Conservation (phyloP, 495 filamentous ascomycete species). For the Aspergillus sclerotiicarbonarius region DNA sequence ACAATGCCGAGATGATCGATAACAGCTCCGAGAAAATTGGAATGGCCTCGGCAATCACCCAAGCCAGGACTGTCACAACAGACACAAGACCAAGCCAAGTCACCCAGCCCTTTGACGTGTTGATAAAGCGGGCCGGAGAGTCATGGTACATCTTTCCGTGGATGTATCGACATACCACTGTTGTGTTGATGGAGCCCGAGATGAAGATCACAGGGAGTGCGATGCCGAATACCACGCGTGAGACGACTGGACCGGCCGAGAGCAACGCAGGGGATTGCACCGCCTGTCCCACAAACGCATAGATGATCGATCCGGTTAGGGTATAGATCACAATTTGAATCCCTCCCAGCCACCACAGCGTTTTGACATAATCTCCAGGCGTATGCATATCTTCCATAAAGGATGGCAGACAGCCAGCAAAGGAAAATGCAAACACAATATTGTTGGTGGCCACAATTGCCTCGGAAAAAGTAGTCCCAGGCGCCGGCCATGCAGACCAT, state of each 20-base stretch:
- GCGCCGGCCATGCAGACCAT: conserved; percentile 38
- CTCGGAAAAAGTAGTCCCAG: conserved; percentile 30
- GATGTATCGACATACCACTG: conserved; percentile 59
- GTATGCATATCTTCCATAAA: conserved; percentile 76
- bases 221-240: conserved; percentile 68
- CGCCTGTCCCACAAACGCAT: conserved; percentile 60
- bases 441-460: conserved; percentile 63
- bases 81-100: conserved; percentile 56
- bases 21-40: conserved; percentile 65
- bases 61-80: conserved; percentile 57
- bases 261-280: conserved; percentile 66
- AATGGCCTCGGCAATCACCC: conserved; percentile 65
- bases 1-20: conserved; percentile 57
- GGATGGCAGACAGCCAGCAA: conserved; percentile 65
- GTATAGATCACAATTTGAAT: conserved; percentile 66
- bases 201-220: conserved; percentile 72
- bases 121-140: conserved; percentile 53
- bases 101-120: conserved; percentile 52
- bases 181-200: conserved; percentile 62
- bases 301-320: conserved; percentile 62
- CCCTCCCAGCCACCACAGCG: conserved; percentile 56
- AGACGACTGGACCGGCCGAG: conserved; percentile 54
- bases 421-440: conserved; percentile 65
- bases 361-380: conserved; percentile 59
- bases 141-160: conserved; percentile 53